Evolutionary conservation across 2,329 filamentous ascomycete genomes (phyloP), one percentile per base, ranked within the genome.

Genomic region (Claviceps purpurea): DNA sequence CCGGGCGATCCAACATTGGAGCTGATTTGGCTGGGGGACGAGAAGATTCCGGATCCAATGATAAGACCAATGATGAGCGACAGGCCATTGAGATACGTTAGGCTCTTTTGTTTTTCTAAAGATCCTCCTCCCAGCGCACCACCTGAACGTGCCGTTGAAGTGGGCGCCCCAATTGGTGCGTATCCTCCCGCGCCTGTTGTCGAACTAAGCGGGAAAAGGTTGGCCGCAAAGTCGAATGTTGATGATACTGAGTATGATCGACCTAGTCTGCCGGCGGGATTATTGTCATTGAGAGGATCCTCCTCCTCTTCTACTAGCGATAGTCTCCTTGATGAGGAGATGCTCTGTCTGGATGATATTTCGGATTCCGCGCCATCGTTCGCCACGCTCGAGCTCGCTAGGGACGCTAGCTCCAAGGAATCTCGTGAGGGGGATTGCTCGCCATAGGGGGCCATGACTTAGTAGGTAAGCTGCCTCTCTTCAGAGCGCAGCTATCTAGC

Each of bases 21-120:
- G 68, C 93, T 95, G 61, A 98, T 91, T 64, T 95, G 88, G 52
- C 88, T 89, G 0, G 91, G 91, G 22, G 89, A 94, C 3, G 89
- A 94, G 70, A 97, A 98, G 62, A 98, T 96, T 14, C 91, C 93
- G 24, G 88, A 94, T 3, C 93, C 93, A 63, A 98, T 97, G 59
- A 97, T 94, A 57, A 98, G 70, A 1, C 93, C 91, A 48, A 97
- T 79, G 49, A 98, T 87, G 53, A 98, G 74, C 24, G 89, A 94
- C 53, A 98, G 69, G 1, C 93, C 93, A 67, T 98, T 98, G 47
- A 97, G 65, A 64, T 91, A 97, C 30, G 93, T 97, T 68, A 98
- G 71, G 14, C 87, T 95, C 73, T 98, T 98, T 73, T 95, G 85
- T 67, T 89, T 93, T 74, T 98, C 93, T 57, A 97, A 70, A 42